phyloP scores from a whole-genome alignment of 352 stramenopile genomes.

The Pythium oligandrum region DNA sequence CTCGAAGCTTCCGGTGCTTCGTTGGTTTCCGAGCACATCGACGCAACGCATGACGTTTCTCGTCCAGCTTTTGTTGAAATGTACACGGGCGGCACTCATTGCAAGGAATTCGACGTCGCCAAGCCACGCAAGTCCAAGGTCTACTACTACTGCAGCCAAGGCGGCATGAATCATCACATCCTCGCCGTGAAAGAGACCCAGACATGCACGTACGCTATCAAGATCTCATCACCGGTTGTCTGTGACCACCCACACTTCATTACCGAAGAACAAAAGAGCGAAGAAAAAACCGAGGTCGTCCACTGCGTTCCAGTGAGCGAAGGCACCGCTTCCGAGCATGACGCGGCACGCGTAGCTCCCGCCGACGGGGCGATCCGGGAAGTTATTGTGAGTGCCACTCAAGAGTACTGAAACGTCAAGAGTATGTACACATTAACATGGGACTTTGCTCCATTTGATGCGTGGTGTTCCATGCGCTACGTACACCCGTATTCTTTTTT shows the following conservation, averaged over 20 bases:
- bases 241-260: slow-evolving; percentile 83
- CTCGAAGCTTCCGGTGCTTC: slow-evolving; percentile 34
- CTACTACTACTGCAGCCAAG: slow-evolving; percentile 73
- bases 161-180: slow-evolving; percentile 64
- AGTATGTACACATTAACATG: too few relatives aligned
- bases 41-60: slow-evolving; percentile 70
- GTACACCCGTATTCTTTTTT: too few relatives aligned
- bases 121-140: slow-evolving; percentile 58
- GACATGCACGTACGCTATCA: slow-evolving; percentile 80
- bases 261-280: slow-evolving; percentile 55
- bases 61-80: slow-evolving; percentile 65
- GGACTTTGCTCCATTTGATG: too few relatives aligned
- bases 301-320: slow-evolving; percentile 56
- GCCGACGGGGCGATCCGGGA: too few relatives aligned
- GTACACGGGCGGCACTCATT: slow-evolving; percentile 65
- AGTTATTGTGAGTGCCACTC: too few relatives aligned
- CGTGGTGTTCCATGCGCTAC: too few relatives aligned
- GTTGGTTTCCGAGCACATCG: slow-evolving; percentile 70
- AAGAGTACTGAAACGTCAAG: too few relatives aligned
- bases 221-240: slow-evolving; percentile 66
- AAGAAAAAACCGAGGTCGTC: slow-evolving; percentile 47
- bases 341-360: not conserved
- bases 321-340: not conserved
- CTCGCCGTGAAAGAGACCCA: slow-evolving; percentile 74
- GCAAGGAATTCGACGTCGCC: slow-evolving; percentile 62